Conservation (phyloP, 1,284 basidiomycete species). For the Phaffia rhodozyma region DNA sequence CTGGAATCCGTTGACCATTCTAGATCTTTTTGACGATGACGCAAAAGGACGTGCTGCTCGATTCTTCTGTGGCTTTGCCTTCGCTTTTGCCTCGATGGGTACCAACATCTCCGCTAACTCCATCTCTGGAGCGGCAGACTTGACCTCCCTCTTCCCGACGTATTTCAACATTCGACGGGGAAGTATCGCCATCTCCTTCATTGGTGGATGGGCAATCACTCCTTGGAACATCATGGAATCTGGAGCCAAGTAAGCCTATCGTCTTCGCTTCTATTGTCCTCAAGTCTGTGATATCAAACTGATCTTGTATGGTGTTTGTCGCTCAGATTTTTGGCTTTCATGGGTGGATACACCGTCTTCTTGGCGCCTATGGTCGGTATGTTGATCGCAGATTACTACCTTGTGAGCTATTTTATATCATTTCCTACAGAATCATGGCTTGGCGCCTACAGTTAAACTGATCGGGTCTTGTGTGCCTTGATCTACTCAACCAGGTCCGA, state of each 20-base stretch:
- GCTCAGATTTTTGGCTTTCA: slow-evolving; percentile 26
- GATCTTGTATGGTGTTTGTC: not conserved
- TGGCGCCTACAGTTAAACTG: too few species aligned
- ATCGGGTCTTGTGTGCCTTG: too few species aligned
- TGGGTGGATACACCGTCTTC: slow-evolving; percentile 31
- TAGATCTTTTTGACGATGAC: slow-evolving; percentile 55
- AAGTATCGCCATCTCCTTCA: slow-evolving; percentile 55
- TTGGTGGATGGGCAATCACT: slow-evolving; percentile 48
- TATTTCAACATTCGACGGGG: slow-evolving; percentile 66
- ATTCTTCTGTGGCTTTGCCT: slow-evolving; percentile 60
- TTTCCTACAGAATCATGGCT: too few species aligned
- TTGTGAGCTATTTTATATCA: not conserved
- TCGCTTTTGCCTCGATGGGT: slow-evolving; percentile 54
- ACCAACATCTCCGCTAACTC: slow-evolving; percentile 41
- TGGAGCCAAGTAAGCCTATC: not conserved
- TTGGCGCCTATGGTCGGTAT: slow-evolving; percentile 26
- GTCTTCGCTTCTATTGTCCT: not conserved
- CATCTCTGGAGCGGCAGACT: slow-evolving; percentile 63
- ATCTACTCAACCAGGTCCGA: not conserved
- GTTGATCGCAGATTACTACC: not conserved
- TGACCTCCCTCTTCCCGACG: slow-evolving; percentile 43
- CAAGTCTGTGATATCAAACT: not conserved
- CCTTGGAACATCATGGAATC: slow-evolving; percentile 30
- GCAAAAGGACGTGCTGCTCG: slow-evolving; percentile 48
- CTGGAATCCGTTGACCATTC: slow-evolving; percentile 43